Conservation (phyloP, 129 eudicot genomes). For the Silybum marianum region DNA sequence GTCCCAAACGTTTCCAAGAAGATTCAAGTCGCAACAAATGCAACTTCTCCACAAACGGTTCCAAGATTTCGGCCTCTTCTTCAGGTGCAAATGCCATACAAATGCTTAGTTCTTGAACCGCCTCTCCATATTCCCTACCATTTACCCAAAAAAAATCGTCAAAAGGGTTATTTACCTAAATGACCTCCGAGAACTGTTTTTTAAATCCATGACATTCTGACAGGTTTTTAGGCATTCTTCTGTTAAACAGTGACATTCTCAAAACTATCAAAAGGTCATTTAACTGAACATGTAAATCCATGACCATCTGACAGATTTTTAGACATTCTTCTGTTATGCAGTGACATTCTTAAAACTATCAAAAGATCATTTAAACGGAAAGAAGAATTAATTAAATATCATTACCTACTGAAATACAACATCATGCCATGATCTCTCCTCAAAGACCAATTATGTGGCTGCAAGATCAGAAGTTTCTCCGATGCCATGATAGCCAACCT, state of each 20-base stretch:
- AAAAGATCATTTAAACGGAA: too few species aligned
- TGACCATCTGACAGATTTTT: too few species aligned
- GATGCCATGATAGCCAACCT: slow-evolving; percentile 99
- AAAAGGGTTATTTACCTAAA: background rate
- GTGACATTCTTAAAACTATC: too few species aligned
- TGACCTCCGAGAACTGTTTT: too few species aligned
- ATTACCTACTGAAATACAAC: slow-evolving; percentile 85
- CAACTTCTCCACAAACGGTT: slow-evolving; percentile 88
- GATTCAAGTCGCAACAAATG: slow-evolving; percentile 79
- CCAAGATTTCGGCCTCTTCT: slow-evolving; percentile 84
- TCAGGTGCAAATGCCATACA: slow-evolving; percentile 99
- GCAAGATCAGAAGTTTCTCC: slow-evolving; percentile 75
- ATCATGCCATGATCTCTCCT: slow-evolving; percentile 98
- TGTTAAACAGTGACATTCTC: background rate
- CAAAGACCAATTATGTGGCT: slow-evolving; percentile 93
- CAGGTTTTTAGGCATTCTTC: background rate
- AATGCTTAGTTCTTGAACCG: slow-evolving; percentile 94
- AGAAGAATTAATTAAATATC: background rate
- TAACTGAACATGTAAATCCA: too few species aligned
- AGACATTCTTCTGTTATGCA: too few species aligned
- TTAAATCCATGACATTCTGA: background rate
- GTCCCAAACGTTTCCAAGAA: slow-evolving; percentile 71
- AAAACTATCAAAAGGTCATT: background rate
- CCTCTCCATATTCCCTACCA: slow-evolving; percentile 75
- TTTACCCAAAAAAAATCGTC: background rate